Conservation (phyloP, 148 eudicot genomes). For the Suaeda aralocaspica region DNA sequence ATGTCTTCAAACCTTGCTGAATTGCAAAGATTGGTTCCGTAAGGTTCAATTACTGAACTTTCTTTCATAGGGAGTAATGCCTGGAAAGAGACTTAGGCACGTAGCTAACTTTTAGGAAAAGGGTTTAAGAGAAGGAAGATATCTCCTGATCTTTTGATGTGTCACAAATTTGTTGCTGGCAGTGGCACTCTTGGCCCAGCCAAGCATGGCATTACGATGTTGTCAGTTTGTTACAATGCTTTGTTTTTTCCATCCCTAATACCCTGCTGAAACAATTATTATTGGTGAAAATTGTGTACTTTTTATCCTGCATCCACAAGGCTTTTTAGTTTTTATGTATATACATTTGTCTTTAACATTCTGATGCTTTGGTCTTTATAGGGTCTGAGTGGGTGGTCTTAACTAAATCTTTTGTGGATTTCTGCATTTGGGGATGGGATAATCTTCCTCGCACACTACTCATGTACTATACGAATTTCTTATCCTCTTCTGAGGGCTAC, state of each 20-base stretch:
- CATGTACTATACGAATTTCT: constrained; percentile 84
- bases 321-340: no score
- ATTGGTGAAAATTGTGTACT: no score
- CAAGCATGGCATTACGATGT: no score
- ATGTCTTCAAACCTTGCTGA: not conserved
- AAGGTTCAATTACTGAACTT: not conserved
- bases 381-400: constrained; percentile 85
- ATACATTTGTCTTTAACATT: not conserved
- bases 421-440: constrained; percentile 92
- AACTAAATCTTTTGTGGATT: constrained; percentile 70
- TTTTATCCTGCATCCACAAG: no score
- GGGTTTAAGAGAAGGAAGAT: no score
- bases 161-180: not conserved
- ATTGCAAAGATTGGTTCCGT: not conserved
- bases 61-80: not conserved
- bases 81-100: not conserved
- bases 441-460: constrained; percentile 93
- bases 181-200: not conserved
- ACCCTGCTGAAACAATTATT: no score
- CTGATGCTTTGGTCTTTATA: constrained; percentile 16
- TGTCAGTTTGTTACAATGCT: not conserved
- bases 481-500: constrained; percentile 79
- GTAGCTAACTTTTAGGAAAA: not conserved
- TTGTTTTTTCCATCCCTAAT: not conserved
- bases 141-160: not conserved